Percentiles rank a stretch among this genome's conserved stretches.
Evolutionary conservation across 2,329 filamentous ascomycete genomes (phyloP).

Genomic region (Dryadomyces sulphureus): DNA sequence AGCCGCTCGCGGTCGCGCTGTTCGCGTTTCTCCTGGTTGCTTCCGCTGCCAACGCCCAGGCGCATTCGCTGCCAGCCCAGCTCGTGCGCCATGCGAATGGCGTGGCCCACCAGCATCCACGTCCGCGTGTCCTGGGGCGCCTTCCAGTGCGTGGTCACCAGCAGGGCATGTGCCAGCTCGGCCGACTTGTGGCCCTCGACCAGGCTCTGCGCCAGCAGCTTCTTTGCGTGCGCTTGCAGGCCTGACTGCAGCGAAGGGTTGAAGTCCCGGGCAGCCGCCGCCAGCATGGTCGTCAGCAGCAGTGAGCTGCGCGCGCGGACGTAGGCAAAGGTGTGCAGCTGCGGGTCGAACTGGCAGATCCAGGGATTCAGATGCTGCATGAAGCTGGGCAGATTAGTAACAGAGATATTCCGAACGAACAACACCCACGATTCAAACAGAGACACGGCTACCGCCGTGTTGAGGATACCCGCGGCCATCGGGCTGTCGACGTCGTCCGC

Average conservation of each 20-base stretch:
- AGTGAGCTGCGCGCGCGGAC: background rate
- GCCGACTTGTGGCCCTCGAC: constrained; percentile 20
- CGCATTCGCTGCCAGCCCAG: background rate
- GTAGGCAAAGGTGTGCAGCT: background rate
- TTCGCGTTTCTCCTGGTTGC: background rate
- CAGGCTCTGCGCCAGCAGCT: constrained; percentile 16
- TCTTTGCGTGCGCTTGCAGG: constrained; percentile 2
- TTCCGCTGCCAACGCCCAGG: background rate
- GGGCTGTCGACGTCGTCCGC: too few relatives aligned
- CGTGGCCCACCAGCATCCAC: constrained; percentile 24
- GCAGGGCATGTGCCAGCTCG: constrained; percentile 23
- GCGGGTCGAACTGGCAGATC: constrained; percentile 1
- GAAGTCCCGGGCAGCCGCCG: background rate
- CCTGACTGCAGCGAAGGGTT: background rate
- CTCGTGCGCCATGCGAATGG: constrained; percentile 20
- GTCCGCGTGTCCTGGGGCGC: constrained; percentile 24
- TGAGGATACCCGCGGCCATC: background rate
- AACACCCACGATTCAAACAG: too few relatives aligned
- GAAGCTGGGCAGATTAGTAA: background rate
- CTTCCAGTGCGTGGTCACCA: constrained; percentile 27
- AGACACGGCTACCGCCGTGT: background rate
- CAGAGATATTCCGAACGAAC: background rate
- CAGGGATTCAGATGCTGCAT: background rate
- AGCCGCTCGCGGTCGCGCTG: background rate
- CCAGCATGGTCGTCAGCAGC: background rate